A percentile compares a stretch with the other conserved stretches of the same genome.
phyloP scores from a whole-genome alignment of 768 basidiomycete genomes.

The Amanita thiersii region DNA sequence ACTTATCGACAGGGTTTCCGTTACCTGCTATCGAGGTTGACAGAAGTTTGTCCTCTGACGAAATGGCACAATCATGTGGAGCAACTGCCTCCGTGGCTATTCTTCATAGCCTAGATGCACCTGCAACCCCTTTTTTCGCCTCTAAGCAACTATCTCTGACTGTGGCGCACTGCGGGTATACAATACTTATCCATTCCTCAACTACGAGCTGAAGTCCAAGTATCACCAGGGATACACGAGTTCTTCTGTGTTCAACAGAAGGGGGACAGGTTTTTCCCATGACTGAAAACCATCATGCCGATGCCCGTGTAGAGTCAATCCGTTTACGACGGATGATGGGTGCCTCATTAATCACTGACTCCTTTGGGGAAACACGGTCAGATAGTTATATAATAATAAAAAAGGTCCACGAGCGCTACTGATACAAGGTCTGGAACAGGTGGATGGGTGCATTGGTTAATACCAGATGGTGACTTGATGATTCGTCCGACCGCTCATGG shows the following conservation, averaged over 20 bases:
- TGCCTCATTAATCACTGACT: constrained; percentile 83
- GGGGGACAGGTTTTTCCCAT: constrained; percentile 73
- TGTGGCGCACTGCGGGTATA: constrained; percentile 88
- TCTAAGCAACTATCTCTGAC: constrained; percentile 71
- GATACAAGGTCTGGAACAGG: constrained; percentile 25
- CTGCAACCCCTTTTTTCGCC: constrained; percentile 75
- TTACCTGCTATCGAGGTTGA: constrained; percentile 48
- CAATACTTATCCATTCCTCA: not conserved
- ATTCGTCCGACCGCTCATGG: not conserved
- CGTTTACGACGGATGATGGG: constrained; percentile 88
- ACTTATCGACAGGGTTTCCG: too few relatives aligned
- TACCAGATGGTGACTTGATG: constrained; percentile 63
- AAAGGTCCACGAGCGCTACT: constrained; percentile 1
- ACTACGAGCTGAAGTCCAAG: constrained; percentile 1
- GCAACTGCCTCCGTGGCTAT: constrained; percentile 89
- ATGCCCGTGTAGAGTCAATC: constrained; percentile 77
- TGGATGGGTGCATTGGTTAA: constrained; percentile 96
- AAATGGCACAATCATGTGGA: constrained; percentile 68
- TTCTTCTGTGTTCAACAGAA: constrained; percentile 69
- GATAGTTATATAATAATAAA: constrained; percentile 11
- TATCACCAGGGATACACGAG: constrained; percentile 71
- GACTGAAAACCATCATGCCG: constrained; percentile 96
- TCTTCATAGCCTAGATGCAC: constrained; percentile 83
- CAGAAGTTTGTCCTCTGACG: constrained; percentile 59
- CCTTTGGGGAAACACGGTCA: constrained; percentile 87